Percentiles rank a stretch among this genome's conserved stretches.
These are phyloP conservation scores for Mycena alexandri DNA, from an alignment of 768 basidiomycete species.

Conservation along the genomic window DNA sequence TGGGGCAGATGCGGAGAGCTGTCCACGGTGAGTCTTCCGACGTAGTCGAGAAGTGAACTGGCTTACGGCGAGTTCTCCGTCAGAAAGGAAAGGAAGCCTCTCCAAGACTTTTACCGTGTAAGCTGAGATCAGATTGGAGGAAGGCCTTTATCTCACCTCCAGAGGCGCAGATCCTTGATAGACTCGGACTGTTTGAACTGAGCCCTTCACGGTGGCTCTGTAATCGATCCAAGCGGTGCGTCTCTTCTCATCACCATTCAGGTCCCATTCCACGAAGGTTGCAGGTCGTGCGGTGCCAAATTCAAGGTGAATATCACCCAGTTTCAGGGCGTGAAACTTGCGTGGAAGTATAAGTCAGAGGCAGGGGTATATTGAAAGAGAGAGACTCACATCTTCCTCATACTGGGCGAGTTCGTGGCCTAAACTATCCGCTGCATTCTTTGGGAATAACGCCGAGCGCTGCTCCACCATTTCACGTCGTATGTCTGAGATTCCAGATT, in stretches of 20 bases:
- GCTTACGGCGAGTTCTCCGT: slow-evolving; percentile 15
- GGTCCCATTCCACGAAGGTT: neutral
- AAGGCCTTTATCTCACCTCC: neutral
- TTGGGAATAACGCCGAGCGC: neutral
- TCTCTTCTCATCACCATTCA: neutral
- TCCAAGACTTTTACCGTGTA: slow-evolving; percentile 3
- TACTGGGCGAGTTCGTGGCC: too few species aligned
- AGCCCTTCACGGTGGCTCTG: slow-evolving; percentile 5
- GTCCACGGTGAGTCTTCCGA: neutral
- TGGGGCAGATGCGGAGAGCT: neutral
- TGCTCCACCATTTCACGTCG: neutral
- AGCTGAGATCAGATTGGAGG: neutral
- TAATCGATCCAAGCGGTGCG: slow-evolving; percentile 9
- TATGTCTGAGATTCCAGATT: neutral
- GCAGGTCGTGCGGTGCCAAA: slow-evolving; percentile 2
- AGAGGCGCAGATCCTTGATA: slow-evolving; percentile 1
- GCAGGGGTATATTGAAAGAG: neutral
- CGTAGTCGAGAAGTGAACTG: accelerated
- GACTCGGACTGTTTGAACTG: neutral
- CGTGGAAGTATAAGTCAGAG: neutral
- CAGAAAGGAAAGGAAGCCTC: neutral
- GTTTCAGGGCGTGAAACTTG: slow-evolving; percentile 13
- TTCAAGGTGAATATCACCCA: slow-evolving; percentile 9
- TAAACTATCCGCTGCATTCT: too few species aligned
- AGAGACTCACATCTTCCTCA: too few species aligned